phyloP scores from a whole-genome alignment of 306 rosid species.

The Acacia confusa region DNA sequence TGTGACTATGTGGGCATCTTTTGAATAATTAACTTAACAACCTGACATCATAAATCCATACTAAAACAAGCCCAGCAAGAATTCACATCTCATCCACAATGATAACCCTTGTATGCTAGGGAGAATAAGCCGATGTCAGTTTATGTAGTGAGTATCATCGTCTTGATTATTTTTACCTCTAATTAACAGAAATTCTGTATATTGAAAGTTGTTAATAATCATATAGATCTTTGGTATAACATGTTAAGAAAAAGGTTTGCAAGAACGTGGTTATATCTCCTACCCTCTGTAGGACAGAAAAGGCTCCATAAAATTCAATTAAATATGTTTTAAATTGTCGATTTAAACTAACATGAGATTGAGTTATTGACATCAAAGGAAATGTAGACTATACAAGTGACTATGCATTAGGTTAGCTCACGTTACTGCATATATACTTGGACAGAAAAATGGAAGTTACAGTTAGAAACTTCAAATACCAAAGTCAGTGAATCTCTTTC shows the following conservation, averaged over 20 bases:
- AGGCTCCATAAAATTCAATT: background rate
- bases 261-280: background rate
- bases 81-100: slow-evolving; percentile 10
- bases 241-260: background rate
- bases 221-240: background rate
- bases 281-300: background rate
- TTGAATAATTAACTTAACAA: slow-evolving; percentile 10
- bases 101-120: background rate
- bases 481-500: slow-evolving; percentile 75
- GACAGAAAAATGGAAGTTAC: slow-evolving; percentile 14
- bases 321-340: background rate
- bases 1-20: background rate
- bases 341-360: background rate
- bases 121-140: background rate
- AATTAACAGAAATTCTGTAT: background rate
- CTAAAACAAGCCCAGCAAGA: background rate
- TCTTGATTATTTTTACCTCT: no score
- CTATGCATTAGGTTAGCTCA: background rate
- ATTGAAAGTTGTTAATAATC: background rate
- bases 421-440: background rate
- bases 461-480: slow-evolving; percentile 49
- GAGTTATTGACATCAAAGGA: slow-evolving; percentile 19
- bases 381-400: background rate
- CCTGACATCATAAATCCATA: slow-evolving; percentile 1
- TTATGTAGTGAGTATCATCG: no score